Evolutionary conservation across 257 asterid species (phyloP).

Genomic region (Cinchona pubescens): DNA sequence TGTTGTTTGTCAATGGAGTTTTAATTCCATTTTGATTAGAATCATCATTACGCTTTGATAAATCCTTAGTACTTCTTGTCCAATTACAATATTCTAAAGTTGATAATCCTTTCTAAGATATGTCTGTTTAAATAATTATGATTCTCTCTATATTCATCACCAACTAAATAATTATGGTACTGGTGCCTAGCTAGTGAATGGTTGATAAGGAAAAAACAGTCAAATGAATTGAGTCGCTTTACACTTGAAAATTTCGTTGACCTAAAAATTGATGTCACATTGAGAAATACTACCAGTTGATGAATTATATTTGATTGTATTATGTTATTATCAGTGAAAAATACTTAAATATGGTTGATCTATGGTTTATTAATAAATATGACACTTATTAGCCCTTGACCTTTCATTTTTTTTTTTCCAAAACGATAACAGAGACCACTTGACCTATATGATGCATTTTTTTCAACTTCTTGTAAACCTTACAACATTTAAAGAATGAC

Average conservation of each 20-base stretch:
- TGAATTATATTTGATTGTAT: no score
- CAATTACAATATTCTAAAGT: conserved; percentile 8
- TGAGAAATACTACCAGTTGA: background rate
- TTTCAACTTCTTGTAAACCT: no score
- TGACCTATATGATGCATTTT: no score
- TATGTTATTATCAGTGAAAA: no score
- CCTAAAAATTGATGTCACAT: background rate
- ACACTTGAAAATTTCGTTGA: conserved; percentile 1
- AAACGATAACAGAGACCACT: no score
- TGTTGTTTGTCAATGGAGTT: no score
- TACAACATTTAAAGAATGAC: no score
- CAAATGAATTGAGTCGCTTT: conserved; percentile 12
- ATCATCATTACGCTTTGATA: conserved; percentile 12
- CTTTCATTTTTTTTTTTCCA: no score
- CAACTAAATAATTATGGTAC: background rate
- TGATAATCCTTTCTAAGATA: conserved; percentile 24
- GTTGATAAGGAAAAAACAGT: conserved; percentile 1
- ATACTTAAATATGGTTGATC: no score
- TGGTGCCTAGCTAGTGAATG: background rate
- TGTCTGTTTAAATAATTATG: conserved; percentile 1
- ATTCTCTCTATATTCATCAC: background rate
- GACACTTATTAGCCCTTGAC: no score
- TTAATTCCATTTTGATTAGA: conserved; percentile 2
- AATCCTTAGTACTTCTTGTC: conserved; percentile 15
- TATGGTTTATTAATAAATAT: no score